phyloP scores from a whole-genome alignment of 345 rosid species.

The Mangifera indica region DNA sequence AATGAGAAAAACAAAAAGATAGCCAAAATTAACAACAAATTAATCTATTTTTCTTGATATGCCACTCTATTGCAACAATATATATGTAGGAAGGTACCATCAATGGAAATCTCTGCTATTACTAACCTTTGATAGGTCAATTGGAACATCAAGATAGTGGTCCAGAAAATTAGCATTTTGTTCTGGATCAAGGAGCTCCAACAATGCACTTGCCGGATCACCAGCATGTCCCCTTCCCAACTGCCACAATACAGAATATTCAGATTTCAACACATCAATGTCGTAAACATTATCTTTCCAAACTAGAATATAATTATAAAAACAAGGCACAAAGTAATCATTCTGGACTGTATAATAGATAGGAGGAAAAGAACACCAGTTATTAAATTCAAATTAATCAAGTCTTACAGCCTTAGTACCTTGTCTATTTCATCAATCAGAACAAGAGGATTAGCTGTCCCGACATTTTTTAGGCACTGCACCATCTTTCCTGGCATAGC shows the following conservation, averaged over 20 bases:
- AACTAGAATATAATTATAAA: not conserved
- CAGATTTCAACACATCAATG: not conserved
- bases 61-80: not conserved
- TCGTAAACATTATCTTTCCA: not conserved
- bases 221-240: slow-evolving; percentile 97
- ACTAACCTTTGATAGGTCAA: slow-evolving; percentile 89
- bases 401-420: slow-evolving; percentile 39
- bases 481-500: slow-evolving; percentile 99
- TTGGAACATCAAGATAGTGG: slow-evolving; percentile 96
- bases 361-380: not conserved
- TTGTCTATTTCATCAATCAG: slow-evolving; percentile 99
- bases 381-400: slow-evolving; percentile 13
- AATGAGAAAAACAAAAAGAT: not conserved
- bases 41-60: slow-evolving; percentile 1
- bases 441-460: slow-evolving; percentile 98
- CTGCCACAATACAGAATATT: slow-evolving; percentile 38
- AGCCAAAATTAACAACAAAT: not conserved
- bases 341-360: not conserved
- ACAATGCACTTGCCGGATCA: slow-evolving; percentile 97
- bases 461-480: slow-evolving; percentile 96
- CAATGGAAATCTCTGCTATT: slow-evolving; percentile 3
- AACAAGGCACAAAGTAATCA: not conserved
- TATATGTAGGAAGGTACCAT: not conserved
- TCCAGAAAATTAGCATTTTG: slow-evolving; percentile 98
- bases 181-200: slow-evolving; percentile 99